Evolutionary conservation across 2,329 filamentous ascomycete genomes (phyloP), one percentile per base, ranked within the genome.

Genomic region (Byssothecium circinans): DNA sequence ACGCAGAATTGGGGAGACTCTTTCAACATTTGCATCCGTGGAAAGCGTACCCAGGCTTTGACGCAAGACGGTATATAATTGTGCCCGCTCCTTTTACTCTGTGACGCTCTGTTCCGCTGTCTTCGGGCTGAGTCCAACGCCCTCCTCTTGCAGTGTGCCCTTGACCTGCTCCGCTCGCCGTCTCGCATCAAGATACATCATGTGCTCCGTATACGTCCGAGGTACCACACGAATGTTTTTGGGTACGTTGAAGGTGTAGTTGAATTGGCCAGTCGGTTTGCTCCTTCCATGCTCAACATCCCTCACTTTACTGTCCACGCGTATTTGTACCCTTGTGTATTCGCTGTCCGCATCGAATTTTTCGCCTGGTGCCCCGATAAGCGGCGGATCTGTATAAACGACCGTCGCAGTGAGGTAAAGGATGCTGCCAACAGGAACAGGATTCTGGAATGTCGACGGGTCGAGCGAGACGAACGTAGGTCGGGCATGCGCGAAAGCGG

Each of bases 391-490:
- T 0, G 86, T 89, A 64, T 87, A 89, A 0, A 86, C 83, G 3
- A 89, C 80, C 0, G 82, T 86, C 0, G 87, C 85, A 0, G 83
- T 86, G n/a, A 89, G 75, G 57, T 90, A 90, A 7, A 89, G 73
- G 12, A 89, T 86, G 51, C 83, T 86, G 41, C 87, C 87, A 2
- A 89, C 86, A 0, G 87, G 87, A 0, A 89, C 87, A 0, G 87
- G 85, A 55, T 88, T 88, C 52, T 87, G 81, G 64, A 90, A 89
- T 0, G 85, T 89, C 53, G 81, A 86, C 0, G 87, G 87, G 54
- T 89, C 87, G 27, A 89, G 80, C 7, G 83, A 85, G 42, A 89
- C 75, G 74, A 89, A 89, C 14, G 82, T 86, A 1, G 86, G 86
- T 2, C 86, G 77, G 1, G 81, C 79, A 62, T 88, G 85, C 0